Evolutionary conservation across 2,329 filamentous ascomycete species (phyloP).

Genomic region (Fusarium haematococcum): DNA sequence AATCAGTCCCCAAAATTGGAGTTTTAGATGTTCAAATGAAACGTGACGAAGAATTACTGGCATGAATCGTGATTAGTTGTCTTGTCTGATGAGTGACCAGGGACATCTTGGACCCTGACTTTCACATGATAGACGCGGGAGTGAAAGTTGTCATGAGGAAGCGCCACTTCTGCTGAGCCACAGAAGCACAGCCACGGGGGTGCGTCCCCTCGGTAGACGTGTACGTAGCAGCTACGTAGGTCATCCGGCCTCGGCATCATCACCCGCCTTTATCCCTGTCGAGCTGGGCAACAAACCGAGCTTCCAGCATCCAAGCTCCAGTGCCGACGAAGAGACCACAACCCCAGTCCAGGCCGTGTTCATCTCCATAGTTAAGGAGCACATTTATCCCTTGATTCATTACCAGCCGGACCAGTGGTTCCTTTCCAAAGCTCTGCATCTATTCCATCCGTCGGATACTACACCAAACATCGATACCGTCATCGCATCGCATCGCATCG

Average conservation of each 20-base stretch:
- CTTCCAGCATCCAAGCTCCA: slow-evolving; percentile 8
- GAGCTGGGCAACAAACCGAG: slow-evolving; percentile 18
- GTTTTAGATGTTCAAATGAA: not conserved
- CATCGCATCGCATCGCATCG: slow-evolving; percentile 19
- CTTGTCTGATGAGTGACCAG: not conserved
- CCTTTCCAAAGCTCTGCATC: not conserved
- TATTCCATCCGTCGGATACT: not conserved
- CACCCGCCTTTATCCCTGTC: slow-evolving; percentile 41
- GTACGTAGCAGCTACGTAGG: slow-evolving; percentile 11
- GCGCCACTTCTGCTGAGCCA: slow-evolving; percentile 13
- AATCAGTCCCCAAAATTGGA: slow-evolving; percentile 1
- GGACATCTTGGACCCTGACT: slow-evolving; percentile 3
- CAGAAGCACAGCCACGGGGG: slow-evolving; percentile 23
- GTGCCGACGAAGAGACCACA: slow-evolving; percentile 11
- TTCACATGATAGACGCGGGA: slow-evolving; percentile 22
- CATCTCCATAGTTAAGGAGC: slow-evolving; percentile 10
- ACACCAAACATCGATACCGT: slow-evolving; percentile 1
- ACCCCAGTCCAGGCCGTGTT: slow-evolving; percentile 17
- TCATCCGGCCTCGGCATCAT: slow-evolving; percentile 43
- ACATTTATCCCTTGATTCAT: not conserved
- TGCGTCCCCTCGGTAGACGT: slow-evolving; percentile 4
- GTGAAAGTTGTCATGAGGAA: not conserved
- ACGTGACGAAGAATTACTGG: not conserved
- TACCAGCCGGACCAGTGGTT: not conserved
- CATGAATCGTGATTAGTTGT: not conserved